Base-by-base conservation (phyloP, 2,329 filamentous ascomycete species). In the Aspergillus hortae region DNA sequence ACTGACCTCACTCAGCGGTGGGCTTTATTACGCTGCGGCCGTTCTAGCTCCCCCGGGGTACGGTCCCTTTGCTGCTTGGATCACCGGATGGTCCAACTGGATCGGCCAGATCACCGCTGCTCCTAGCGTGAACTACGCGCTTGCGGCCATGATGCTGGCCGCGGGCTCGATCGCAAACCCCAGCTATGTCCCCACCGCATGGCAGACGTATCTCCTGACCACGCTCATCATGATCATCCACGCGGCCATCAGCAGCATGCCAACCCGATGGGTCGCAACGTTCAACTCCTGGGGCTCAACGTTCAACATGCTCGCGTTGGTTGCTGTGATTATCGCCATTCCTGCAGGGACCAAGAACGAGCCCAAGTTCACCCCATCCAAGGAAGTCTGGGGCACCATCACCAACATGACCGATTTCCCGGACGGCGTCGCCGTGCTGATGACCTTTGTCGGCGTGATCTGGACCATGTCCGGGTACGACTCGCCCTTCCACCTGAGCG, bases 31-130 rank as follows among this genome's bases (percentile, higher is more conserved):
- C 66, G 86, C 87, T 14, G 74, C 85, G 15, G 87, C 87, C 4
- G 87, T 89, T 1, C 77, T 90, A 6, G 87, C 87, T 23, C 85
- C 85, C 5, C 76, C 78, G 1, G 81, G 81, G 40, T 88, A 79
- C 68, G 85, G 85, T 0, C 85, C 85, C 2, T 78, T 87, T 48
- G 85, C 85, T 12, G 80, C 85, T 11, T 88, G 80, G 85, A 72
- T 88, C 27, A 87, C 84, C 1, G 85, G 85, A 9, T 88, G 85
- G 85, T 84, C 80, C 45, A 88, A 87, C 66, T 88, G 84, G 84
- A 74, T 87, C 36, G 77, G 76, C n/a, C 84, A 87, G 63, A 77
- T 87, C 23, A 87, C 84, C 4, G 83, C 76, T 41, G 84, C 85
- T 1, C 85, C 84, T 1, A 85, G 82, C 4, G 84, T 88, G 35